Evolutionary conservation across 169 alveolate species (phyloP).

Genomic region (Plasmodium adleri): DNA sequence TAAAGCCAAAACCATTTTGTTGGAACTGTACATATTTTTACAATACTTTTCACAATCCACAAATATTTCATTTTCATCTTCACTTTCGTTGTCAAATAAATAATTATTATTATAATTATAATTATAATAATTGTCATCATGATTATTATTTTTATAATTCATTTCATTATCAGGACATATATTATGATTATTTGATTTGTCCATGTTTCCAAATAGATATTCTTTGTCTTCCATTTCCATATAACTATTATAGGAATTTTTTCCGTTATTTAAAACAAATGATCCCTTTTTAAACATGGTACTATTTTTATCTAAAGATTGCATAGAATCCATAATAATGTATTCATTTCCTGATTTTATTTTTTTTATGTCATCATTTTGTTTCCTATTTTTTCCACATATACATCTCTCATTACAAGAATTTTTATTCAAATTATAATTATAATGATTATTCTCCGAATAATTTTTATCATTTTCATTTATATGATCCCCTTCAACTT

Average conservation of each 20-base stretch:
- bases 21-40: conserved; percentile 48
- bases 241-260: no score
- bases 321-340: no score
- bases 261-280: no score
- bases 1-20: conserved; percentile 80
- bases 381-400: background rate
- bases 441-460: background rate
- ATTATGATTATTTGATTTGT: background rate
- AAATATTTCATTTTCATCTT: conserved; percentile 6
- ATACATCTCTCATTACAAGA: no score
- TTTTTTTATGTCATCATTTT: background rate
- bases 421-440: no score
- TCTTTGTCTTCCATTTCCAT: background rate
- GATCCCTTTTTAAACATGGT: no score
- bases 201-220: background rate
- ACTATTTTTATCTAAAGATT: no score
- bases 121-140: no score
- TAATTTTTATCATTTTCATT: background rate
- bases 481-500: background rate
- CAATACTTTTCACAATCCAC: conserved; percentile 37
- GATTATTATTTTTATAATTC: background rate
- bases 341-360: no score
- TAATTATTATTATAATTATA: background rate
- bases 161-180: conserved; percentile 4
- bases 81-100: conserved; percentile 11